Base-by-base conservation (phyloP, 306 rosid species). In the Psophocarpus tetragonolobus region DNA sequence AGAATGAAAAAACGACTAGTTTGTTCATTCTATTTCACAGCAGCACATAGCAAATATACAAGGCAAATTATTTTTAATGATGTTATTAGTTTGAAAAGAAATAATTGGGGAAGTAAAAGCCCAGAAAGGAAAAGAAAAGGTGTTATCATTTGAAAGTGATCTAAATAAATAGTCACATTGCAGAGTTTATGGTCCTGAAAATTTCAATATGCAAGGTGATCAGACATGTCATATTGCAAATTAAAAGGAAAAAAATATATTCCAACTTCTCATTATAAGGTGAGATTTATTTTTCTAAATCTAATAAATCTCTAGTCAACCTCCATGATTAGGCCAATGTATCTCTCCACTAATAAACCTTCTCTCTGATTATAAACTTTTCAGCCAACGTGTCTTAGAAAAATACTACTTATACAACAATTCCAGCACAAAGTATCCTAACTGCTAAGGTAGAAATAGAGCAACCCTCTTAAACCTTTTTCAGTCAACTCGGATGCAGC, bases 351-450 rank as follows among this genome's bases (percentile, higher is more conserved):
- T 64, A 15, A 50, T 13, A 63, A 72, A 53, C 61, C 17, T 56
- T 23, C 30, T 47, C 65, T 60, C 36, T 29, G 42, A n/a, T 64
- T 32, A 50, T 36, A 72, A 63, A 73, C 39, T 68, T 67, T 48
- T 48, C 27, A n/a, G 48, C 30, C 73, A 69, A 56, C 29, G 60
- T 47, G 53, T 23, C 73, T 24, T 20, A 54, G 33, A 62, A 29
- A 0, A 80, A 50, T 63, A 39, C 78, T 80, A 63, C 24, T 26
- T 47, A 45, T 35, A 47, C 38, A 75, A 48, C 67, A 57, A 67
- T 68, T 33, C 73, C 24, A 39, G 23, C 57, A 24, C 39, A 53
- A 63, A 24, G 64, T 61, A 23, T 39, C 38, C 58, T 9, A 29
- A 42, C 61, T 61, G 17, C 62, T 63, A 75, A 20, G 51, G 73